A percentile compares a stretch with the other conserved stretches of the same genome.
These are phyloP conservation scores for Aspergillus bridgeri DNA, from an alignment of 495 filamentous ascomycete genomes.

Conservation along the genomic window DNA sequence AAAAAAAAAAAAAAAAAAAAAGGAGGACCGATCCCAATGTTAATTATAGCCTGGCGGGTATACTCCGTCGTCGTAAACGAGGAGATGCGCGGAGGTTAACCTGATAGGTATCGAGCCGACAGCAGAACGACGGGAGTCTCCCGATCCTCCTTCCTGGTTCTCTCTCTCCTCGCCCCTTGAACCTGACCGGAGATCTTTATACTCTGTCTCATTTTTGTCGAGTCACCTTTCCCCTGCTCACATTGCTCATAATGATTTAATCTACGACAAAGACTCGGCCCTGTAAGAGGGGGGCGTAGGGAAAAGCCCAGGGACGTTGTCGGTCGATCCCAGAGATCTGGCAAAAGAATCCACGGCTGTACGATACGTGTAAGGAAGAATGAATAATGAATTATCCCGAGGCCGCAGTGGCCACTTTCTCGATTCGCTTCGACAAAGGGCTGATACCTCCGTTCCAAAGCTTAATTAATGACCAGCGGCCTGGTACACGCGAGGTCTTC, in stretches of 20 bases:
- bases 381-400: conserved; percentile 15
- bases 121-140: background rate
- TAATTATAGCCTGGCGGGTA: conserved; percentile 9
- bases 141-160: background rate
- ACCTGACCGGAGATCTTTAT: background rate
- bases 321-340: background rate
- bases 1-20: conserved; percentile 9
- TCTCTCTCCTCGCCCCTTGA: background rate
- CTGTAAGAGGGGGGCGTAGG: no score
- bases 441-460: conserved; percentile 38
- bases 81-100: background rate
- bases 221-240: background rate
- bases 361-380: conserved; percentile 3
- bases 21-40: conserved; percentile 6
- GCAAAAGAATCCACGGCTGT: background rate
- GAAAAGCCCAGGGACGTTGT: background rate
- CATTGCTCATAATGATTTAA: background rate
- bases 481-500: conserved; percentile 14
- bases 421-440: conserved; percentile 23
- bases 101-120: background rate
- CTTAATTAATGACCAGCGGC: conserved; percentile 36
- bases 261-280: background rate
- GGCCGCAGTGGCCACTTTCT: conserved; percentile 16
- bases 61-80: conserved; percentile 3
- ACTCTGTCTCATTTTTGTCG: background rate